Evolutionary conservation across 345 rosid genomes (phyloP).

Genomic region (Trapa bicornis): DNA sequence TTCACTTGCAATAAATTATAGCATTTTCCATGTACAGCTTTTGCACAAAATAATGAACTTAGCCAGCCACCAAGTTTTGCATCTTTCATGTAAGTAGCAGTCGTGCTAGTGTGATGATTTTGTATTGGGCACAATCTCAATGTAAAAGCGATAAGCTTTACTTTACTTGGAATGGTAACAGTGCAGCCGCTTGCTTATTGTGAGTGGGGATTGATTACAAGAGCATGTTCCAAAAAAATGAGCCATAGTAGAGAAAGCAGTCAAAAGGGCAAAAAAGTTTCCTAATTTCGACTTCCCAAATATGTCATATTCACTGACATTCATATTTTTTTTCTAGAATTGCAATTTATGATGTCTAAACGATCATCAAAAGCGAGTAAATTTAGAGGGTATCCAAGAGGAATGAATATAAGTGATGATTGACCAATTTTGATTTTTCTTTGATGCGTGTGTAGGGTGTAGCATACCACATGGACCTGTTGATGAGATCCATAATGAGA

Average conservation of each 20-base stretch:
- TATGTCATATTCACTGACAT: constrained; percentile 16
- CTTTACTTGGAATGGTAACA: constrained; percentile 15
- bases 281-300: constrained; percentile 12
- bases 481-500: constrained; percentile 45
- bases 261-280: constrained; percentile 19
- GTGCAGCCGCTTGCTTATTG: not conserved
- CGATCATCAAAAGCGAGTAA: no score
- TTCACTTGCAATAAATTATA: no score
- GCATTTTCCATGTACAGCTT: no score
- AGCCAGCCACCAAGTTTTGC: not conserved
- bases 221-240: constrained; percentile 8
- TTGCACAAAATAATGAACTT: no score
- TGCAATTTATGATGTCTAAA: not conserved
- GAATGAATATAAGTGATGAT: no score
- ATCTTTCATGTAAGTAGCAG: not conserved
- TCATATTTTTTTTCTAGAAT: not conserved
- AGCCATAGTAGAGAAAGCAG: constrained; percentile 11
- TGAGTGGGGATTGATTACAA: not conserved
- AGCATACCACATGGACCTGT: constrained; percentile 17
- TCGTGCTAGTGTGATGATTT: no score
- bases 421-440: no score
- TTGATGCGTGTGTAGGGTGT: no score
- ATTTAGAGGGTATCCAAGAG: no score
- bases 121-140: no score
- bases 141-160: constrained; percentile 6